Base-by-base conservation (phyloP, 2,329 filamentous ascomycete species). In the Colletotrichum viniferum region DNA sequence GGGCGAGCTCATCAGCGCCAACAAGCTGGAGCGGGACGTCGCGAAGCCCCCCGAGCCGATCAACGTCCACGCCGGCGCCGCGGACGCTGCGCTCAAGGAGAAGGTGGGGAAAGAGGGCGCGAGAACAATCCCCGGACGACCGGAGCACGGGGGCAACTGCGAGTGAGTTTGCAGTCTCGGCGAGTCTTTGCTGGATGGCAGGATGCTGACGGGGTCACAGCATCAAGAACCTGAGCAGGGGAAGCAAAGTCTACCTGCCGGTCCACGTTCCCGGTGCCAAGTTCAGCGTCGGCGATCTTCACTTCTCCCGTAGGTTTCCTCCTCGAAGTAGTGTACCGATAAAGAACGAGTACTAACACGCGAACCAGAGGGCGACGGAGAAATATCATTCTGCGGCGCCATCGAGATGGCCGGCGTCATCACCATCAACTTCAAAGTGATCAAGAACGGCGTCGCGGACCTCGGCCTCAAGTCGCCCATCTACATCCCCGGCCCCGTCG, bases 371-470 rank as follows among this genome's bases (percentile, higher is more conserved):
- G 96, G 96, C 10, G 96, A 98, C 81, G 96, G 96, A 8, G 96
- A 98, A 82, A 97, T 98, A 75, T 95, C 92, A 4, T 98, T 96
- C 82, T 96, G 94, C 78, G 94, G 94, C 24, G 96, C 96, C 7
- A 98, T 98, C 80, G 96, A 98, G 84, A 98, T 98, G 94, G 95
- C 96, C 0, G 96, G 96, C 6, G 88, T 95, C 58, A 98, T 98
- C 79, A 98, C 96, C 4, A 91, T 98, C 84, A 98, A 97, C 80
- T 96, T 98, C 87, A 92, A 91, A 65, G 94, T 98, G 18, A 92
- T 98, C 88, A 97, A 97, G 83, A 90, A 92, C 78, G 96, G 96
- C 24, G 90, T 97, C 81, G 88, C 88, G 60, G 90, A 95, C 38
- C 85, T 98, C 68, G 93, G 89, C 1, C 92, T 97, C 85, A 96